Base-by-base conservation (phyloP, 2,329 filamentous ascomycete genomes). In the Exserohilum turcica region DNA sequence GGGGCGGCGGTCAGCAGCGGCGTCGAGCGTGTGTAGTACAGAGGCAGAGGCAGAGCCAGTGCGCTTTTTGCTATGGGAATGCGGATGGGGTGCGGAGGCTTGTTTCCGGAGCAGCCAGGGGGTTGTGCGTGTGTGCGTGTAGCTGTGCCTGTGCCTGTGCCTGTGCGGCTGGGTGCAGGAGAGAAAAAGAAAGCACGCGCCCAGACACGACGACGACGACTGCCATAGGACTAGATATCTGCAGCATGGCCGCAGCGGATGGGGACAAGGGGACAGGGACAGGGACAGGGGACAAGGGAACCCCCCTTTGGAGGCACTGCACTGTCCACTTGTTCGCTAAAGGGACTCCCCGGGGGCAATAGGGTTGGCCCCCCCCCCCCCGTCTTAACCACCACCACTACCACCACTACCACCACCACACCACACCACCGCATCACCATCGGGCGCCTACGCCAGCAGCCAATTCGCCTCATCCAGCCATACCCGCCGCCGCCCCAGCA, bases 271-370 rank as follows among this genome's bases (percentile, higher is more conserved):
- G 15, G 27, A 29, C 27, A 29, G 27, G 2, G 3, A n/a, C n/a
- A n/a, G n/a, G n/a, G n/a, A n/a, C n/a, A n/a, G n/a, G n/a, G n/a
- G n/a, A n/a, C n/a, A n/a, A n/a, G n/a, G n/a, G 6, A 15, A 27
- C 24, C 13, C 13, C 37, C 28, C 13, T 24, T 28, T 16, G 29
- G 24, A 46, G 21, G 43, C 51, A 46, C 43, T 27, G 50, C 51
- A 46, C 43, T 27, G 50, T 48, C 44, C 46, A 48, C 50, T 57
- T 53, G 54, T 52, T 52, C 43, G 48, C 54, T 54, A 43, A 45
- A 16, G 16, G 43, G 24, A 33, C 16, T 44, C 31, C 55, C 52
- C 44, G 54, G 43, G 52, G 39, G 24, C 39, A 29, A 39, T 19
- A 35, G 21, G 38, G n/a, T 31, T n/a, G 13, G 6, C n/a, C n/a